Conservation (phyloP, 2,329 filamentous ascomycete species). For the Blastomyces silverae region DNA sequence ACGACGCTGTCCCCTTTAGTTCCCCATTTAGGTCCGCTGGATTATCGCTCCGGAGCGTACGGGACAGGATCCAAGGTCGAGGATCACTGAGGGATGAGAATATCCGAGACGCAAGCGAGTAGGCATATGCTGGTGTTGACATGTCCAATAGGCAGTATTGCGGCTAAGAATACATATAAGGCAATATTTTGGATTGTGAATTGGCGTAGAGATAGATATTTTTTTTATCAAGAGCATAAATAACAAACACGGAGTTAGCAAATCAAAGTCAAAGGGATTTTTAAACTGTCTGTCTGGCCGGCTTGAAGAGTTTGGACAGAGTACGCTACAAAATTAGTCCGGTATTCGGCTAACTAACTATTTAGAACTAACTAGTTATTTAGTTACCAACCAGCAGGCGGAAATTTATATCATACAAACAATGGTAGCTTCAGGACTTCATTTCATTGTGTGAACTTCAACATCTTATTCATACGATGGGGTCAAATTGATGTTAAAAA, state of each 20-base stretch:
- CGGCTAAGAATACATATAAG: background rate
- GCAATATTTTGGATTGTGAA: background rate
- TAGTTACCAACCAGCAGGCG: too few relatives aligned
- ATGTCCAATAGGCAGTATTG: background rate
- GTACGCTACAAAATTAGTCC: background rate
- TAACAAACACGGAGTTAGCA: too few relatives aligned
- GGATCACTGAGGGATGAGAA: constrained; percentile 29
- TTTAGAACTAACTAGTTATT: background rate
- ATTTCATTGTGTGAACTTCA: too few relatives aligned
- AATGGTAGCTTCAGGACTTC: too few relatives aligned
- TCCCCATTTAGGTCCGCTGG: constrained; percentile 38
- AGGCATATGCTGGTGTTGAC: background rate
- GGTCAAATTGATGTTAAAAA: too few relatives aligned
- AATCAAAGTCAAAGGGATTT: too few relatives aligned
- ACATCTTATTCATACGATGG: too few relatives aligned
- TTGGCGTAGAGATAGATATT: too few relatives aligned
- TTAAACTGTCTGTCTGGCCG: background rate
- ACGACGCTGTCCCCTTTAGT: constrained; percentile 37
- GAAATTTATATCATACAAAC: too few relatives aligned
- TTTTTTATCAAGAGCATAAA: too few relatives aligned
- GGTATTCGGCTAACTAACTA: constrained; percentile 1
- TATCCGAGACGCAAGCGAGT: constrained; percentile 22
- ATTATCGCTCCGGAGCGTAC: constrained; percentile 38
- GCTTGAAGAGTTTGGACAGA: too few relatives aligned
- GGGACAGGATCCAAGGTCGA: constrained; percentile 34